phyloP scores from a whole-genome alignment of 2,329 filamentous ascomycete species.

The Byssothecium circinans region DNA sequence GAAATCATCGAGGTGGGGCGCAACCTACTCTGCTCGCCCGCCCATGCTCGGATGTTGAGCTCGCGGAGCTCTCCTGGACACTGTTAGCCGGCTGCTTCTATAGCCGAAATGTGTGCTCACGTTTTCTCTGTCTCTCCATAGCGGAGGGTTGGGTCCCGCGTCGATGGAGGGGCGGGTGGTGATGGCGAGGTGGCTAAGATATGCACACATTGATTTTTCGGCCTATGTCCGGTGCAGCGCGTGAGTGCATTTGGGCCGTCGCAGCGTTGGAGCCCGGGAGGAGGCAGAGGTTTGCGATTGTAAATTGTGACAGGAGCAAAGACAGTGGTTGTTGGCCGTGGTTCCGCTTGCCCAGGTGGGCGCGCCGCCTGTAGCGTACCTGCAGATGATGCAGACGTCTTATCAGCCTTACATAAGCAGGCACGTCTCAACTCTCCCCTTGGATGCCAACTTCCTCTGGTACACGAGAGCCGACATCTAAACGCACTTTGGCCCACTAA shows the following conservation, averaged over 20 bases:
- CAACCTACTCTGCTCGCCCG: conserved; percentile 76
- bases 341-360: too few relatives aligned
- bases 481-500: too few relatives aligned
- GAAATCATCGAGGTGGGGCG: conserved; percentile 9
- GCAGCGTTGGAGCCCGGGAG: not conserved
- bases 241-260: conserved; percentile 37
- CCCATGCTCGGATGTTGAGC: conserved; percentile 85
- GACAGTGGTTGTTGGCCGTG: conserved; percentile 2
- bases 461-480: too few relatives aligned
- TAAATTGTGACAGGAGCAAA: conserved; percentile 15
- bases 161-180: conserved; percentile 37
- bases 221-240: conserved; percentile 36
- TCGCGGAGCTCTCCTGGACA: conserved; percentile 80
- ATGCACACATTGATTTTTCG: conserved; percentile 40
- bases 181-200: conserved; percentile 35
- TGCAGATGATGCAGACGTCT: conserved; percentile 8
- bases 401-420: conserved; percentile 1
- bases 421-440: not conserved
- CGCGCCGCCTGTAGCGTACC: too few relatives aligned
- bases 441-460: too few relatives aligned
- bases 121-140: conserved; percentile 56
- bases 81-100: conserved; percentile 22
- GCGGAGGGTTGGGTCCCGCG: conserved; percentile 33
- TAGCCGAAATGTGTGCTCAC: conserved; percentile 28
- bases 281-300: conserved; percentile 19